Evolutionary conservation across 176 grass and related monocot genomes (phyloP).

Genomic region (Ensete ventricosum): DNA sequence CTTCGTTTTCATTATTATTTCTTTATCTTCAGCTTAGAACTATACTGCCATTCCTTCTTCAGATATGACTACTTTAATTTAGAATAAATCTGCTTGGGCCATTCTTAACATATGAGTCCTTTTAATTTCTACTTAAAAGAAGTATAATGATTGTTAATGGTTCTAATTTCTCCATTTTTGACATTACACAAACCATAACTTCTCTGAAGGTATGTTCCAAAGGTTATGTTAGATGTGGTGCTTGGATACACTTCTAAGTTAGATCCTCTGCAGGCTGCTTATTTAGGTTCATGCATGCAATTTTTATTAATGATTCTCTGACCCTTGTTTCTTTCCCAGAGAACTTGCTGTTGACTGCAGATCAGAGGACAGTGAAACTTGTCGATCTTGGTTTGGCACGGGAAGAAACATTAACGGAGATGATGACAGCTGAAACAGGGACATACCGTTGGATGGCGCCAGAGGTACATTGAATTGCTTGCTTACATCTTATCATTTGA

Average conservation of each 20-base stretch:
- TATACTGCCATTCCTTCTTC: too few species aligned
- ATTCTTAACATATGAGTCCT: too few species aligned
- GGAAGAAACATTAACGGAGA: conserved; percentile 95
- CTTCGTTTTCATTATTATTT: too few species aligned
- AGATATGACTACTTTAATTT: too few species aligned
- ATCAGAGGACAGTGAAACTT: conserved; percentile 88
- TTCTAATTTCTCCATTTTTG: not conserved
- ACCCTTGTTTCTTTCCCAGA: conserved; percentile 30
- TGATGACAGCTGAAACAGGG: conserved; percentile 98
- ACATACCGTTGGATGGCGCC: conserved; percentile 99
- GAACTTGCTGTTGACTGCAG: conserved; percentile 72
- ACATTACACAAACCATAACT: not conserved
- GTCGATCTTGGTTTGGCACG: conserved; percentile 97
- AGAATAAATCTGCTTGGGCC: too few species aligned
- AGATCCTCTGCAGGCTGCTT: not conserved
- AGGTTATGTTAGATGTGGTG: not conserved
- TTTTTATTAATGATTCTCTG: not conserved
- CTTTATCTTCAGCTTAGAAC: too few species aligned
- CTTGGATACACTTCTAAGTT: not conserved
- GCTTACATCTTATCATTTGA: conserved; percentile 18
- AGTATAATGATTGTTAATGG: not conserved
- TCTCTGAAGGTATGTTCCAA: not conserved
- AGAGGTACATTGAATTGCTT: conserved; percentile 40
- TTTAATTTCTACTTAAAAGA: too few species aligned
- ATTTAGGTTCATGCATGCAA: not conserved